Conservation (phyloP, 1,284 basidiomycete species). For the Irpex sp. region DNA sequence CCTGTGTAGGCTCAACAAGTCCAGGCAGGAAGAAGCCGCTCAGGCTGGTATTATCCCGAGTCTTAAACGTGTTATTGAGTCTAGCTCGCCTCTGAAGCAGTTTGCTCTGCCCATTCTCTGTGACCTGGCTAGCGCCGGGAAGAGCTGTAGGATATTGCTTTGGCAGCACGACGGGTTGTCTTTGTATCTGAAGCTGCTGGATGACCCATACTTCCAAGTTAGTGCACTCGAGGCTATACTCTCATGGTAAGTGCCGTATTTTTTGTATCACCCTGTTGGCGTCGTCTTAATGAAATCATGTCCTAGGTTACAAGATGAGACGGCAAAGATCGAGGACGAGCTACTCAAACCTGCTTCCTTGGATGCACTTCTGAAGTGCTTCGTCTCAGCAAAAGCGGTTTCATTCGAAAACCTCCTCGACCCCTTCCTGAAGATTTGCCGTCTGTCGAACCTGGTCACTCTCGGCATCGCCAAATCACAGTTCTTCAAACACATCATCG, state of each 20-base stretch:
- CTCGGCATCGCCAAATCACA: constrained; percentile 74
- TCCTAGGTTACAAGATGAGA: constrained; percentile 88
- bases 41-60: constrained; percentile 92
- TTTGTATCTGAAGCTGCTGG: constrained; percentile 81
- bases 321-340: constrained; percentile 87
- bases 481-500: constrained; percentile 85
- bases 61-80: constrained; percentile 82
- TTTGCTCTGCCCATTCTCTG: constrained; percentile 96
- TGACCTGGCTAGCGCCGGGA: constrained; percentile 90
- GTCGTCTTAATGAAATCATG: neutral
- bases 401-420: constrained; percentile 95
- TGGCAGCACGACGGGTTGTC: constrained; percentile 85
- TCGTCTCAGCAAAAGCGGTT: constrained; percentile 83
- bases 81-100: constrained; percentile 88
- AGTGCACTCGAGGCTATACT: constrained; percentile 88
- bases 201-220: constrained; percentile 95
- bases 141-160: constrained; percentile 79
- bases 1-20: constrained; percentile 90
- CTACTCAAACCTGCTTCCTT: constrained; percentile 67
- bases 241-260: constrained; percentile 60
- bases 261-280: neutral
- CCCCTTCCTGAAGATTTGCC: constrained; percentile 85
- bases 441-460: constrained; percentile 72
- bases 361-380: constrained; percentile 76
- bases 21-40: constrained; percentile 93